Conservation (phyloP, 2,329 filamentous ascomycete genomes). For the Fusarium sarcochroum region DNA sequence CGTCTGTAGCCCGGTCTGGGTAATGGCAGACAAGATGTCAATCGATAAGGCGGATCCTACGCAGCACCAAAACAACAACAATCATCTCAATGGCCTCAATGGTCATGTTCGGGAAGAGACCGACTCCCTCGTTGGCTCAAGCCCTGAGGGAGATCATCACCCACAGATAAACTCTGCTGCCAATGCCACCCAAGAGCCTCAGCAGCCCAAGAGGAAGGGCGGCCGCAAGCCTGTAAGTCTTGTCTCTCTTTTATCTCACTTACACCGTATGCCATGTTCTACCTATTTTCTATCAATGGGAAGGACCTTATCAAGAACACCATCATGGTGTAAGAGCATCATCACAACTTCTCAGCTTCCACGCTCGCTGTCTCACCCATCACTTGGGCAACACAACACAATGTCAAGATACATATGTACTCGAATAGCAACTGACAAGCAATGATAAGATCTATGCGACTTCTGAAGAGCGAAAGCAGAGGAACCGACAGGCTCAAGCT, state of each 20-base stretch:
- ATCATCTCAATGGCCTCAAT: conserved; percentile 52
- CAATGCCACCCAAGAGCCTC: conserved; percentile 63
- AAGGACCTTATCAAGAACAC: conserved; percentile 1
- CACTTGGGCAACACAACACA: conserved; percentile 20
- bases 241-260: conserved; percentile 16
- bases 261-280: conserved; percentile 3
- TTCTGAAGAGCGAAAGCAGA: conserved; percentile 97
- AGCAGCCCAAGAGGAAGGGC: conserved; percentile 93
- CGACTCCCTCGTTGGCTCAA: conserved; percentile 73
- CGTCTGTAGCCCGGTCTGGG: conserved; percentile 52
- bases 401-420: conserved; percentile 3
- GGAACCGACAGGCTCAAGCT: conserved; percentile 96
- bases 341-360: conserved; percentile 13
- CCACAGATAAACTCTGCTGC: conserved; percentile 51
- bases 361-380: conserved; percentile 8
- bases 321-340: conserved; percentile 3
- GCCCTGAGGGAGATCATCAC: conserved; percentile 68
- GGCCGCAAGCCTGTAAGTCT: conserved; percentile 93
- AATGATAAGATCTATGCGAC: conserved; percentile 90
- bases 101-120: conserved; percentile 66
- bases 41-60: conserved; percentile 67
- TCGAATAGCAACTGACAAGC: conserved; percentile 38
- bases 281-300: background rate
- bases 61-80: conserved; percentile 53
- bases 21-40: conserved; percentile 77